These are phyloP conservation scores for Celoporthe dispersa DNA, from an alignment of 2,329 filamentous ascomycete species.

Conservation along the genomic window DNA sequence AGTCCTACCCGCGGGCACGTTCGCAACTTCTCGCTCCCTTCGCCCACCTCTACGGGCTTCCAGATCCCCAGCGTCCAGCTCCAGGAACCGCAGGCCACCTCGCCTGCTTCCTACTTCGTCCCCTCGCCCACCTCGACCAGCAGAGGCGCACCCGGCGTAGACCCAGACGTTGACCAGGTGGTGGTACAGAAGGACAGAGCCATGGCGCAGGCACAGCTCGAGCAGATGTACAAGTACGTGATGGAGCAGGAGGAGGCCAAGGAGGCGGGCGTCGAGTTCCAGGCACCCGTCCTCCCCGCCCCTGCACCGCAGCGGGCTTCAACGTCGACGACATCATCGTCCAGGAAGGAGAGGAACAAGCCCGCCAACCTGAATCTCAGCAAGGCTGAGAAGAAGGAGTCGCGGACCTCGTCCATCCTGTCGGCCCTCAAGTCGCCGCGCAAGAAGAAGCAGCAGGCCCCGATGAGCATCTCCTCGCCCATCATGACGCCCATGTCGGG, in stretches of 20 bases:
- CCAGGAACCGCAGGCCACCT: slow-evolving; percentile 10
- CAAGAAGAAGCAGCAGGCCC: slow-evolving; percentile 56
- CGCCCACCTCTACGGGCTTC: slow-evolving; percentile 45
- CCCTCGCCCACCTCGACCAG: slow-evolving; percentile 53
- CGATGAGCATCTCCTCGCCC: slow-evolving; percentile 65
- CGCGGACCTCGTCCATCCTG: slow-evolving; percentile 62
- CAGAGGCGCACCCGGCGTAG: slow-evolving; percentile 60
- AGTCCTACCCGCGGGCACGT: slow-evolving; percentile 43
- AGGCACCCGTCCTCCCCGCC: slow-evolving; percentile 45
- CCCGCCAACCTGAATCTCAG: slow-evolving; percentile 55
- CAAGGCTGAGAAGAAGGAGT: slow-evolving; percentile 56
- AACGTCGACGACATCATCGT: slow-evolving; percentile 39
- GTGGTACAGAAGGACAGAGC: slow-evolving; percentile 75
- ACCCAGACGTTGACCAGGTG: slow-evolving; percentile 75
- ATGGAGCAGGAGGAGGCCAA: slow-evolving; percentile 84
- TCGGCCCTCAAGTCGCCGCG: slow-evolving; percentile 64
- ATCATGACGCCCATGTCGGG: slow-evolving; percentile 67
- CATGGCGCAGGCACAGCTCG: slow-evolving; percentile 81
- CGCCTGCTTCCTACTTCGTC: slow-evolving; percentile 44
- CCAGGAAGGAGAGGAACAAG: slow-evolving; percentile 54
- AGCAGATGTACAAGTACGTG: slow-evolving; percentile 88
- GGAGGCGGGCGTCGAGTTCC: slow-evolving; percentile 56
- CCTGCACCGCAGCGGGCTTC: slow-evolving; percentile 35
- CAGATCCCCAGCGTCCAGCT: slow-evolving; percentile 27
- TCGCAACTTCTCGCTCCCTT: slow-evolving; percentile 58